These are phyloP conservation scores for Fragilaria radians DNA, from an alignment of 108 stramenopile species.

Conservation along the genomic window DNA sequence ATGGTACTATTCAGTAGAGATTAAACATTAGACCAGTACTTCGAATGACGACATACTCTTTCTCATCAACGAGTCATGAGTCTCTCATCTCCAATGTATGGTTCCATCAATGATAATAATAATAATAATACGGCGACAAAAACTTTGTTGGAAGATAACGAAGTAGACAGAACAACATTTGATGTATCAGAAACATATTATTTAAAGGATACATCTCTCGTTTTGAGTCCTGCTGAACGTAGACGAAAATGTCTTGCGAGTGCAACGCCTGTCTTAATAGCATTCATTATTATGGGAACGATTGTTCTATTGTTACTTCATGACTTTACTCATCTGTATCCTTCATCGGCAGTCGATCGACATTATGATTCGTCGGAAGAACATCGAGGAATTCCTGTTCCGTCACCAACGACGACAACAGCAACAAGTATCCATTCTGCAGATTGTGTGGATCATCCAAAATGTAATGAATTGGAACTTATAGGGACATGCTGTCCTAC, in stretches of 20 bases:
- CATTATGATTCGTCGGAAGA: not conserved
- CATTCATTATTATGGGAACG: constrained; percentile 9
- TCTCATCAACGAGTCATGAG: too few relatives aligned
- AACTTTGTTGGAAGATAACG: too few relatives aligned
- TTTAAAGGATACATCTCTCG: not conserved
- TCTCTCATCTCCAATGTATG: too few relatives aligned
- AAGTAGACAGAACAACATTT: not conserved
- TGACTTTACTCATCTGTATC: constrained; percentile 13
- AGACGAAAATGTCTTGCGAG: constrained; percentile 1
- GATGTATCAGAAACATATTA: not conserved
- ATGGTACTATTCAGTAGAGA: too few relatives aligned
- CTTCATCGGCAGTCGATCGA: constrained; percentile 5
- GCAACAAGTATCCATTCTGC: not conserved
- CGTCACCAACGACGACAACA: not conserved
- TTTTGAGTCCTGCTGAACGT: not conserved
- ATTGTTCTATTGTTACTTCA: constrained; percentile 13
- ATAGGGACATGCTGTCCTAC: constrained; percentile 41
- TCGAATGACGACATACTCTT: too few relatives aligned
- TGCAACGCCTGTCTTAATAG: constrained; percentile 19
- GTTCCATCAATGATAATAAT: too few relatives aligned
- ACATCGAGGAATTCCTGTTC: not conserved
- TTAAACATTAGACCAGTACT: too few relatives aligned
- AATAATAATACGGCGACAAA: too few relatives aligned
- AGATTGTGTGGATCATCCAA: constrained; percentile 18
- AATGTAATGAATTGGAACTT: constrained; percentile 21